Evolutionary conservation across 495 filamentous ascomycete genomes (phyloP).

Genomic region (Penicillium bialowiezense): DNA sequence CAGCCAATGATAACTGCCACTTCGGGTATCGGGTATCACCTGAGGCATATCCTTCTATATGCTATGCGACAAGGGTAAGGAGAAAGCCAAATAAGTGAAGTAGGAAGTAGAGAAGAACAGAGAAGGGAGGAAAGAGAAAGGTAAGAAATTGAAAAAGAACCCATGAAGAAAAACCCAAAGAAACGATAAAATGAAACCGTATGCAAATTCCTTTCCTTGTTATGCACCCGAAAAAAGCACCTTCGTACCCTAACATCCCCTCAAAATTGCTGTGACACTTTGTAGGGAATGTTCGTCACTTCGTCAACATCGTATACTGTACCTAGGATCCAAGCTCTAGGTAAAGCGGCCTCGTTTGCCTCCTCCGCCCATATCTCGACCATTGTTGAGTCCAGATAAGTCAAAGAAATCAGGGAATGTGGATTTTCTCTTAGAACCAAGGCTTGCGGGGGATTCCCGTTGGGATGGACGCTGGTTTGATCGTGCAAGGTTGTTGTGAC

Average conservation of each 20-base stretch:
- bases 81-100: conserved; percentile 5
- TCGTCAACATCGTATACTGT: conserved; percentile 34
- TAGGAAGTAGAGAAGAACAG: too few species aligned
- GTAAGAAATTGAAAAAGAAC: conserved; percentile 10
- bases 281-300: conserved; percentile 38
- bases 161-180: conserved; percentile 9
- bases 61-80: conserved; percentile 24
- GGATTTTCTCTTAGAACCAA: conserved; percentile 76
- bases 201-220: conserved; percentile 38
- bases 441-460: conserved; percentile 43
- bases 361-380: conserved; percentile 63
- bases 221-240: conserved; percentile 38
- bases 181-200: conserved; percentile 16
- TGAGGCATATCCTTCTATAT: conserved; percentile 41
- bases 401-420: conserved; percentile 81
- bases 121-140: conserved; percentile 3
- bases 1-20: conserved; percentile 31
- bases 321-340: conserved; percentile 31
- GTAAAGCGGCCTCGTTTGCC: conserved; percentile 71
- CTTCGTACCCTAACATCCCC: conserved; percentile 18
- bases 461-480: conserved; percentile 41
- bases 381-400: conserved; percentile 62
- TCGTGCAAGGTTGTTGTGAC: conserved; percentile 44
- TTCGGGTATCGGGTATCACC: conserved; percentile 45
- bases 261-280: conserved; percentile 39